These are phyloP conservation scores for Cyberlindnera maclurae DNA, from an alignment of 805 yeast genomes.

Conservation along the genomic window DNA sequence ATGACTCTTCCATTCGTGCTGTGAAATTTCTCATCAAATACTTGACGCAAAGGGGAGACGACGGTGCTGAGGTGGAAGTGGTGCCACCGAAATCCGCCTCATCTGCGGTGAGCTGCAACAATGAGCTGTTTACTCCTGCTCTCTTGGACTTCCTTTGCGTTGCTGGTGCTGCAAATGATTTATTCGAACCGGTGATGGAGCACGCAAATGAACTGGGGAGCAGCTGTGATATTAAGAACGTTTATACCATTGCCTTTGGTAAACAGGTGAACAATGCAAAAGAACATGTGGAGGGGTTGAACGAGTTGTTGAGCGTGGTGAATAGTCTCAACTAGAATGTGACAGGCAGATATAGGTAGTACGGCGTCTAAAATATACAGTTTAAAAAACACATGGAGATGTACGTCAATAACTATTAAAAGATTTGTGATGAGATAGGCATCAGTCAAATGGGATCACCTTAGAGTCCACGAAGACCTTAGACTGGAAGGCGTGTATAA, in stretches of 20 bases:
- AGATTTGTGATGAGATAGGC: no score
- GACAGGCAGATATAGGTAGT: background rate
- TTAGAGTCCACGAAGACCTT: no score
- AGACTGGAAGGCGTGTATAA: no score
- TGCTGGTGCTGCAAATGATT: constrained; percentile 60
- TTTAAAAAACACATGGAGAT: no score
- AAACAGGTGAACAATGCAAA: constrained; percentile 44
- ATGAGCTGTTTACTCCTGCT: background rate
- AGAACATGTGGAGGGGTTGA: constrained; percentile 60
- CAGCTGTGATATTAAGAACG: constrained; percentile 33
- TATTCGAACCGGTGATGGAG: constrained; percentile 63
- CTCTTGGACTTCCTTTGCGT: constrained; percentile 40
- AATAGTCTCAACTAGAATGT: constrained; percentile 1
- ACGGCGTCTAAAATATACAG: no score
- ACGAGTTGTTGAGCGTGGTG: constrained; percentile 55
- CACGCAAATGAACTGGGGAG: constrained; percentile 36
- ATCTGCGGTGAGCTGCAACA: background rate
- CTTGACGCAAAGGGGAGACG: constrained; percentile 21
- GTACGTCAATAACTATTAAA: no score
- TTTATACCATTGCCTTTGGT: constrained; percentile 57
- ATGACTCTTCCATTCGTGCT: constrained; percentile 50
- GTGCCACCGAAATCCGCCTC: constrained; percentile 21
- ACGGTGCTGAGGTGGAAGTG: constrained; percentile 21
- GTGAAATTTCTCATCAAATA: constrained; percentile 43
- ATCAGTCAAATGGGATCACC: no score